Evolutionary conservation across 495 filamentous ascomycete species (phyloP), one percentile per base, ranked within the genome.

Genomic region (Apodospora peruviana): DNA sequence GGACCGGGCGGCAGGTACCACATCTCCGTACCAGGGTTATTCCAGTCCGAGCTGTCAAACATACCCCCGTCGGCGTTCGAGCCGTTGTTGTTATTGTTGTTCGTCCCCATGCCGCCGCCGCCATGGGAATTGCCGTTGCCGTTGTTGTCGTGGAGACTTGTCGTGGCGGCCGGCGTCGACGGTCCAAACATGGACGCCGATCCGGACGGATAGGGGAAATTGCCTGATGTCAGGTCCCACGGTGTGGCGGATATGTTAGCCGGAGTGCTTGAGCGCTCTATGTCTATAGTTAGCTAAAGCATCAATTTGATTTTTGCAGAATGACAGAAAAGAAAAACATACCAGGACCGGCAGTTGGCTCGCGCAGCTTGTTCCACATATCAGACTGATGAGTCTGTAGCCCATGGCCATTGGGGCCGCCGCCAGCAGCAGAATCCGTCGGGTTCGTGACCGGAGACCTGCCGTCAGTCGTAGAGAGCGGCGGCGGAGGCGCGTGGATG

Each of bases 1-100:
- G 75, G 64, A 1, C 76, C 77, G 11, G 77, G 64, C 2, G 76
- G 76, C 14, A 79, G 67, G 52, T 79, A 81, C 77, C 76, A 79
- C 72, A 79, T 76, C 57, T 79, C 74, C 43, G 63, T 72, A 29
- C 68, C 63, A 1, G 69, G 56, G 43, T 62, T 67, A 16, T 66
- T 57, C 74, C 74, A 77, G 29, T 72, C 71, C 11, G 52, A 51
- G n/a, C 66, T 45, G 52, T 69, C 64, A 43, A 69, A 69, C n/a
- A 67, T 50, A 36, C 59, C 53, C 34, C 44, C 46, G 17, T 52
- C 53, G 25, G 48, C 25, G 7, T 18, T 21, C 7, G 62, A 19
- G 34, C 48, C 37, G 16, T 29, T 36, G 18, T 16, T 14, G n/a
- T n/a, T 16, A 8, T 21, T 18, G 18, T 17, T 14, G 10, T 21